These are phyloP conservation scores for Xanthoceras sorbifolium DNA, from an alignment of 345 rosid genomes.

Conservation along the genomic window DNA sequence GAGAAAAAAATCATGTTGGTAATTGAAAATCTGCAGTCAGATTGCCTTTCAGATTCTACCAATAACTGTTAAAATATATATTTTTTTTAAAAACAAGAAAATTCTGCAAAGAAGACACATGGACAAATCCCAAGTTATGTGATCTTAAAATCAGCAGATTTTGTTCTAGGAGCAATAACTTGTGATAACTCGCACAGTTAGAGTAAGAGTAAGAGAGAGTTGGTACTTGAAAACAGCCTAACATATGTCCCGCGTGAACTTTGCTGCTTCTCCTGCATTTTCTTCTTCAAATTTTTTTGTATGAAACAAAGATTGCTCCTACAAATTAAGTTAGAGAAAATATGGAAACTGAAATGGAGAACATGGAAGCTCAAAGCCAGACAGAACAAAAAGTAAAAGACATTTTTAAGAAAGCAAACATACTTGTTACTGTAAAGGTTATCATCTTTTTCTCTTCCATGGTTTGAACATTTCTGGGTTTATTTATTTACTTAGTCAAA, in stretches of 20 bases:
- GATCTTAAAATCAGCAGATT: slow-evolving; percentile 1
- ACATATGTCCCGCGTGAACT: neutral
- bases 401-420: slow-evolving; percentile 17
- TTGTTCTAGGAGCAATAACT: neutral
- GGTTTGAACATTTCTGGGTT: neutral
- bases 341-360: neutral
- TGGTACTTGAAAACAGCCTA: neutral
- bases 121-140: neutral
- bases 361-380: neutral
- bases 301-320: neutral
- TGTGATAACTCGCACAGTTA: neutral
- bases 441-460: neutral
- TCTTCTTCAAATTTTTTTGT: neutral
- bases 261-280: neutral
- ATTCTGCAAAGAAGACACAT: neutral
- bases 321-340: neutral
- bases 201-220: neutral
- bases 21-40: no score
- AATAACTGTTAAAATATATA: neutral
- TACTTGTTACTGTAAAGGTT: slow-evolving; percentile 21
- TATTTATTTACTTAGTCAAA: neutral
- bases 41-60: neutral
- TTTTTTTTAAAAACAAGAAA: neutral
- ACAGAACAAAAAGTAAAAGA: neutral
- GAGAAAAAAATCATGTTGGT: no score